phyloP scores from a whole-genome alignment of 2,329 filamentous ascomycete species.

The Hymenoscyphus fraxineus region DNA sequence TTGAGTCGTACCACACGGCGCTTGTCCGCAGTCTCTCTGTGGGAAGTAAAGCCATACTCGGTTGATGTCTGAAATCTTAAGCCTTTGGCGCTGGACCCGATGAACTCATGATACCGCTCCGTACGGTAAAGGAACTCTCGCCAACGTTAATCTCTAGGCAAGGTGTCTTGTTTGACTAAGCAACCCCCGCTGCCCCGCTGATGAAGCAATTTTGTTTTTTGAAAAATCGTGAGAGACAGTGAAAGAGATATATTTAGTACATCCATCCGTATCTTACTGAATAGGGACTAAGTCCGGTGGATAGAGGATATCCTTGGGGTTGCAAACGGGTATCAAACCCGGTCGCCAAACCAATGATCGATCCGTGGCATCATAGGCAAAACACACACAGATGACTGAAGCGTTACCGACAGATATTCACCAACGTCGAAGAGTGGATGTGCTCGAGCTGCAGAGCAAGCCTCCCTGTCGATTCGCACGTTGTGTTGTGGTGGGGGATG shows the following conservation, averaged over 20 bases:
- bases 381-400: background rate
- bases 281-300: background rate
- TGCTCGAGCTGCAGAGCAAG: background rate
- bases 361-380: background rate
- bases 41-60: background rate
- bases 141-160: background rate
- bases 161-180: background rate
- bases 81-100: background rate
- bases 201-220: background rate
- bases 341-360: background rate
- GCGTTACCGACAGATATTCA: background rate
- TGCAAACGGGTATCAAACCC: background rate
- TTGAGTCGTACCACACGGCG: background rate
- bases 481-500: background rate
- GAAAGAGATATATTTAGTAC: background rate
- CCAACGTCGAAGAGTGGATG: background rate
- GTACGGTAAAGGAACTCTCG: background rate
- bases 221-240: background rate
- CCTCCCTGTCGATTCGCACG: constrained; percentile 1
- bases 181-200: background rate
- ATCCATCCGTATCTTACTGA: background rate
- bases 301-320: background rate
- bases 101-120: background rate
- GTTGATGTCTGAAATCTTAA: background rate
- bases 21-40: background rate